phyloP scores from a whole-genome alignment of 1,284 basidiomycete genomes.

The Irpex lacteus region DNA sequence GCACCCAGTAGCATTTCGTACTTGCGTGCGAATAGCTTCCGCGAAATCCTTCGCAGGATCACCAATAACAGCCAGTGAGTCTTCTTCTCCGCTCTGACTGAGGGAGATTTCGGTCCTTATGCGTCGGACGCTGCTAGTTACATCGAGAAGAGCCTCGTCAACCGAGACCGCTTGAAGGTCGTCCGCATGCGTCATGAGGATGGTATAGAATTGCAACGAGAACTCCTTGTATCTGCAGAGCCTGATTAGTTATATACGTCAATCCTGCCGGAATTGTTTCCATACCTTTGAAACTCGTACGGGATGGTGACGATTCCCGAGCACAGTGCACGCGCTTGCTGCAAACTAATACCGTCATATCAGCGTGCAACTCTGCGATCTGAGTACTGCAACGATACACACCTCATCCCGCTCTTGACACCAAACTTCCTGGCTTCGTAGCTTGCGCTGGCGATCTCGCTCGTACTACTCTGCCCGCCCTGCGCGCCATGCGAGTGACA shows the following conservation, averaged over 20 bases:
- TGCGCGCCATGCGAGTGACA: constrained; percentile 86
- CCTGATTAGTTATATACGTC: not conserved
- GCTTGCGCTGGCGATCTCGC: constrained; percentile 92
- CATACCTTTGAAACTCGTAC: constrained; percentile 80
- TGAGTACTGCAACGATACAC: constrained; percentile 16
- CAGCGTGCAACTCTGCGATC: not conserved
- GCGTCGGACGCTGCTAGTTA: constrained; percentile 64
- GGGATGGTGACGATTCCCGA: constrained; percentile 79
- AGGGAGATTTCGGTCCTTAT: constrained; percentile 30
- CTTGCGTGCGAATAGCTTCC: constrained; percentile 75
- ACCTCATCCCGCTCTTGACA: constrained; percentile 94
- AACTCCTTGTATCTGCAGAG: constrained; percentile 74
- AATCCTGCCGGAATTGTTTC: constrained; percentile 17
- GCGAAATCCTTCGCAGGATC: constrained; percentile 77
- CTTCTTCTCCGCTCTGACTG: constrained; percentile 17
- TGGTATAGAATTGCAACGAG: constrained; percentile 88
- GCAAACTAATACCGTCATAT: constrained; percentile 49
- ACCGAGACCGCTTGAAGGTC: constrained; percentile 95
- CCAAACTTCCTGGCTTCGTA: constrained; percentile 91
- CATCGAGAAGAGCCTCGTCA: constrained; percentile 93
- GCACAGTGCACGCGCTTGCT: constrained; percentile 82
- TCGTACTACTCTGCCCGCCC: constrained; percentile 75
- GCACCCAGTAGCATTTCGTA: constrained; percentile 77
- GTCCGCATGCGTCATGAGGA: constrained; percentile 86
- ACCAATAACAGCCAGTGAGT: constrained; percentile 23